Evolutionary conservation across 805 yeast genomes (phyloP).

Genomic region (Saccharomycopsis schoenii): DNA sequence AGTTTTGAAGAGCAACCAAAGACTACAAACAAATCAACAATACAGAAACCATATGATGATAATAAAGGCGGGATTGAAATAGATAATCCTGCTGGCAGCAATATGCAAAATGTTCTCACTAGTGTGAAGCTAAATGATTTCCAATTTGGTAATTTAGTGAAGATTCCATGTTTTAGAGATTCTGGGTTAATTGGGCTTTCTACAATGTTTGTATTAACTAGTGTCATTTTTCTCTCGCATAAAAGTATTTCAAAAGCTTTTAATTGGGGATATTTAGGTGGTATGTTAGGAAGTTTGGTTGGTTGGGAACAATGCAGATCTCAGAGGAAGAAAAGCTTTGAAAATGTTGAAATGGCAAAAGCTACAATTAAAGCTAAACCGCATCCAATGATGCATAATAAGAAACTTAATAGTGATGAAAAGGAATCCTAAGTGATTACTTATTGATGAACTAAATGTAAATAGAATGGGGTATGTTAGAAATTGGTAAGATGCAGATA

Average conservation of each 20-base stretch:
- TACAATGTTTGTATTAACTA: slow-evolving; percentile 59
- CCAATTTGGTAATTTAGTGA: slow-evolving; percentile 36
- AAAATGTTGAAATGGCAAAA: slow-evolving; percentile 61
- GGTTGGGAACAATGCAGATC: slow-evolving; percentile 93
- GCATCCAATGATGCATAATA: slow-evolving; percentile 12
- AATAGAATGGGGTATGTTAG: not conserved
- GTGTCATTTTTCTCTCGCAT: slow-evolving; percentile 57
- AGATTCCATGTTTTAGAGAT: slow-evolving; percentile 72
- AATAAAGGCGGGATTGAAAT: slow-evolving; percentile 21
- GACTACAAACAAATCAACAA: not conserved
- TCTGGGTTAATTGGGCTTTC: slow-evolving; percentile 70
- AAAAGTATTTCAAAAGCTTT: slow-evolving; percentile 51
- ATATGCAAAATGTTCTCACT: slow-evolving; percentile 32
- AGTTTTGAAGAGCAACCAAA: not conserved
- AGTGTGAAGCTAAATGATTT: slow-evolving; percentile 42
- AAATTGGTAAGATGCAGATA: not conserved
- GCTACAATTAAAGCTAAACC: slow-evolving; percentile 10
- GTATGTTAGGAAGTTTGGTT: slow-evolving; percentile 66
- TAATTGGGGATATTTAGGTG: slow-evolving; percentile 80
- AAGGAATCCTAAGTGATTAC: too few relatives aligned
- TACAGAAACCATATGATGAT: slow-evolving; percentile 18
- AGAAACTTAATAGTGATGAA: slow-evolving; percentile 2
- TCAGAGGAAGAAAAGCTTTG: slow-evolving; percentile 53
- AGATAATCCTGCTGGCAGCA: slow-evolving; percentile 21
- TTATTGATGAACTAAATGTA: not conserved